These are phyloP conservation scores for Biscogniauxia marginata DNA, from an alignment of 2,329 filamentous ascomycete species.

Conservation along the genomic window DNA sequence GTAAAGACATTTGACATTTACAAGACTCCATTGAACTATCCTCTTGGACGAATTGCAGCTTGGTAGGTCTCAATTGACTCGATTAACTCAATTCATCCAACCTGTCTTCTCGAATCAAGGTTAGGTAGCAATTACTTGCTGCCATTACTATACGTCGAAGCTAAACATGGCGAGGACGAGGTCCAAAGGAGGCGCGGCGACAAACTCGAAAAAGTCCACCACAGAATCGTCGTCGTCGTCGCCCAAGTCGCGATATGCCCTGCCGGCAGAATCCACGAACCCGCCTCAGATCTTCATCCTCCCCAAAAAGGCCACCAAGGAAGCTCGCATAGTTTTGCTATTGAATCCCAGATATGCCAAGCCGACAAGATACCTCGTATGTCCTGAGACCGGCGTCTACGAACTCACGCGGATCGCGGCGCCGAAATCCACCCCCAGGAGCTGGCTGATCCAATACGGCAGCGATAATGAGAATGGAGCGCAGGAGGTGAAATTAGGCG, in stretches of 20 bases:
- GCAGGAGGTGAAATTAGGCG: constrained; percentile 13
- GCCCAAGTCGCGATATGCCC: constrained; percentile 39
- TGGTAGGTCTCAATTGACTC: neutral
- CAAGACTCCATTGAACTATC: neutral
- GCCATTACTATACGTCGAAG: too few relatives aligned
- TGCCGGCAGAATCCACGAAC: constrained; percentile 41
- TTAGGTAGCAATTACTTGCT: neutral
- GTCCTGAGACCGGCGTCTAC: constrained; percentile 60
- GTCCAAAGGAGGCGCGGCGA: constrained; percentile 37
- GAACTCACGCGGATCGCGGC: constrained; percentile 61
- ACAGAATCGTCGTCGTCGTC: constrained; percentile 21
- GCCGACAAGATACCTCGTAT: constrained; percentile 60
- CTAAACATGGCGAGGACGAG: constrained; percentile 48
- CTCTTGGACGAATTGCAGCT: neutral
- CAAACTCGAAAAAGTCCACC: constrained; percentile 29
- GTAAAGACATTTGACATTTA: neutral
- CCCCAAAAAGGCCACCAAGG: constrained; percentile 51
- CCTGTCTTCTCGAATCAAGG: neutral
- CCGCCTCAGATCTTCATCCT: constrained; percentile 60
- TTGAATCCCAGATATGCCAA: constrained; percentile 56
- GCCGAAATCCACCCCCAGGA: constrained; percentile 53
- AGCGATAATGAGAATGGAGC: constrained; percentile 14
- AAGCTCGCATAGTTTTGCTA: constrained; percentile 58
- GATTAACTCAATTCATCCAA: neutral
- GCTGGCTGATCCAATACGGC: constrained; percentile 56